Evolutionary conservation across 441 rosid genomes (phyloP).

Genomic region (Rhodomyrtus psidioides): DNA sequence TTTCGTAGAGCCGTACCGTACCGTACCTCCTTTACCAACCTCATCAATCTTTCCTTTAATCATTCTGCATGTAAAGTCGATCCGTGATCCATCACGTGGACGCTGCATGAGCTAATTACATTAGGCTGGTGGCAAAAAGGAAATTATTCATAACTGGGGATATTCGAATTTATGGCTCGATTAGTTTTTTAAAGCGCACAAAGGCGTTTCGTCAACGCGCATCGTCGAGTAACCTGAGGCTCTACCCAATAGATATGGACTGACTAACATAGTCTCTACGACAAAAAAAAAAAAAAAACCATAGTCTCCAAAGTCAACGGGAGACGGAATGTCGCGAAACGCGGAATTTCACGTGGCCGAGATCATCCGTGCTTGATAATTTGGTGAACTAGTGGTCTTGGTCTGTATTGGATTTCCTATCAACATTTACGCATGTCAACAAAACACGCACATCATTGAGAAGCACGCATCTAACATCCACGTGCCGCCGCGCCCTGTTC

Average conservation of each 20-base stretch:
- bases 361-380: not conserved
- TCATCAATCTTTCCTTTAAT: not conserved
- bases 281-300: no score
- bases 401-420: not conserved
- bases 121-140: not conserved
- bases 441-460: not conserved
- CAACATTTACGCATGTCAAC: not conserved
- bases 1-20: not conserved
- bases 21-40: not conserved
- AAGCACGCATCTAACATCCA: not conserved
- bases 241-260: no score
- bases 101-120: not conserved
- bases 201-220: not conserved
- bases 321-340: not conserved
- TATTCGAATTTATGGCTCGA: no score
- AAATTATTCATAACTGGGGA: not conserved
- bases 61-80: not conserved
- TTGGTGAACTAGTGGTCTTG: not conserved
- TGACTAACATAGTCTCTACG: not conserved
- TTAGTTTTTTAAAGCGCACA: not conserved
- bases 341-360: not conserved
- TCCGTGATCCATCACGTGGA: not conserved
- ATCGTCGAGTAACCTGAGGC: no score
- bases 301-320: no score
- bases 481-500: not conserved